A percentile compares a stretch with the other conserved stretches of the same genome.
phyloP scores from a whole-genome alignment of 108 stramenopile genomes.

The Nitzschia putrida region DNA sequence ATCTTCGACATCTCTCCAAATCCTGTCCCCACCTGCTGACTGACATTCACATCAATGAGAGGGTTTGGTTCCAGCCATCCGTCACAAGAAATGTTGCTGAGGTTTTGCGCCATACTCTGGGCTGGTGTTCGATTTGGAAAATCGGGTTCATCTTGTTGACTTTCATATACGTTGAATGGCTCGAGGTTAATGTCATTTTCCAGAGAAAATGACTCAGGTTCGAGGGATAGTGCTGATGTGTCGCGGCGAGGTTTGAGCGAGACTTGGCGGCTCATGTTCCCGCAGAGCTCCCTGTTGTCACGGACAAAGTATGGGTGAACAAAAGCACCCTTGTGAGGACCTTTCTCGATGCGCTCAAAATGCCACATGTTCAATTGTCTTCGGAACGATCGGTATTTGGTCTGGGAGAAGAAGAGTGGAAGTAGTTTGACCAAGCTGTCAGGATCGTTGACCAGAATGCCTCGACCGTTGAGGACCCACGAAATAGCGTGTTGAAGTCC shows the following conservation, averaged over 20 bases:
- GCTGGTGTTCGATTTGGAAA: no score
- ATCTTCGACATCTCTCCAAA: no score
- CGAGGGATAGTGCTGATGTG: no score
- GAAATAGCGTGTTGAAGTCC: slow-evolving; percentile 5
- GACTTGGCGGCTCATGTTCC: slow-evolving; percentile 26
- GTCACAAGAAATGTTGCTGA: no score
- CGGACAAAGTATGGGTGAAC: slow-evolving; percentile 30
- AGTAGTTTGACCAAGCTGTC: slow-evolving; percentile 34
- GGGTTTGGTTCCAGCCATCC: no score
- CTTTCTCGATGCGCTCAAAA: slow-evolving; percentile 64
- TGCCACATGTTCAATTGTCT: slow-evolving; percentile 87
- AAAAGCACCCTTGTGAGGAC: slow-evolving; percentile 32
- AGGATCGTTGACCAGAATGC: slow-evolving; percentile 20
- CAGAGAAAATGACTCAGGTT: no score
- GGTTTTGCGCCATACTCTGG: no score
- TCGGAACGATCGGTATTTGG: slow-evolving; percentile 70
- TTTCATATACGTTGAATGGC: background rate
- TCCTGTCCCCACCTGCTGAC: no score
- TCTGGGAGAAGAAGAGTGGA: no score
- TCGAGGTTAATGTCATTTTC: no score
- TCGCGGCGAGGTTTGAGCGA: slow-evolving; percentile 2
- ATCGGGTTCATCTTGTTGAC: background rate
- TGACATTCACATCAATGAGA: no score
- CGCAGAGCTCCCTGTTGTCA: slow-evolving; percentile 17
- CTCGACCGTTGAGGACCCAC: slow-evolving; percentile 20